These are phyloP conservation scores for Wickerhamomyces bisporus DNA, from an alignment of 805 yeast species.

Conservation along the genomic window DNA sequence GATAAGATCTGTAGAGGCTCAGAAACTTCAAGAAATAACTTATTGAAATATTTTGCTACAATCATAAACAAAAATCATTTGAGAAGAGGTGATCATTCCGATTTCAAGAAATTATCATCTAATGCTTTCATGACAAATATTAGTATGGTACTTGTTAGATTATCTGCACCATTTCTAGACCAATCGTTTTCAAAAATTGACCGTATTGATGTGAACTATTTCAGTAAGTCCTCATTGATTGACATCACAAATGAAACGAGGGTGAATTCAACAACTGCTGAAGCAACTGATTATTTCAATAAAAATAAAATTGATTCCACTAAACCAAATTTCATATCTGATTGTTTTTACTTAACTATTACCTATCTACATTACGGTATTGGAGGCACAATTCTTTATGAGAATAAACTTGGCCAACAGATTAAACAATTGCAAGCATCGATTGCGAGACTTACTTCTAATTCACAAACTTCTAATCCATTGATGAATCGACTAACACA, in stretches of 20 bases:
- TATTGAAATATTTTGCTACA: conserved; percentile 65
- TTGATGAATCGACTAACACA: conserved; percentile 27
- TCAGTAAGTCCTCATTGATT: conserved; percentile 46
- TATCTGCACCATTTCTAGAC: conserved; percentile 83
- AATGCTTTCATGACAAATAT: conserved; percentile 83
- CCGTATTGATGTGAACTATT: conserved; percentile 71
- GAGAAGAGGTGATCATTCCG: conserved; percentile 81
- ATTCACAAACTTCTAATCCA: conserved; percentile 13
- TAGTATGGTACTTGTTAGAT: conserved; percentile 56
- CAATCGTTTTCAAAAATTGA: conserved; percentile 60
- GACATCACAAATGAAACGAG: conserved; percentile 80
- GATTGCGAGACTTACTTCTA: conserved; percentile 21
- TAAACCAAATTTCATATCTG: conserved; percentile 78
- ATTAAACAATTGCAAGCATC: conserved; percentile 41
- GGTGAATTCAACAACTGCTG: conserved; percentile 67
- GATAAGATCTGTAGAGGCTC: conserved; percentile 77
- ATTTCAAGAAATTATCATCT: conserved; percentile 57
- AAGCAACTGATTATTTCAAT: conserved; percentile 55
- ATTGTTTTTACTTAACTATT: conserved; percentile 75
- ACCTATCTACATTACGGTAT: conserved; percentile 85
- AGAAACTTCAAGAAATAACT: conserved; percentile 51
- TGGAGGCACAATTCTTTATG: conserved; percentile 65
- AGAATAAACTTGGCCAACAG: conserved; percentile 50
- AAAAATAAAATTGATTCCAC: conserved; percentile 30
- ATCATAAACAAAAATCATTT: conserved; percentile 80